Percentiles rank a stretch among this genome's conserved stretches.
These are phyloP conservation scores for Polygonum maritimum DNA, from an alignment of 148 eudicot genomes.

Conservation along the genomic window DNA sequence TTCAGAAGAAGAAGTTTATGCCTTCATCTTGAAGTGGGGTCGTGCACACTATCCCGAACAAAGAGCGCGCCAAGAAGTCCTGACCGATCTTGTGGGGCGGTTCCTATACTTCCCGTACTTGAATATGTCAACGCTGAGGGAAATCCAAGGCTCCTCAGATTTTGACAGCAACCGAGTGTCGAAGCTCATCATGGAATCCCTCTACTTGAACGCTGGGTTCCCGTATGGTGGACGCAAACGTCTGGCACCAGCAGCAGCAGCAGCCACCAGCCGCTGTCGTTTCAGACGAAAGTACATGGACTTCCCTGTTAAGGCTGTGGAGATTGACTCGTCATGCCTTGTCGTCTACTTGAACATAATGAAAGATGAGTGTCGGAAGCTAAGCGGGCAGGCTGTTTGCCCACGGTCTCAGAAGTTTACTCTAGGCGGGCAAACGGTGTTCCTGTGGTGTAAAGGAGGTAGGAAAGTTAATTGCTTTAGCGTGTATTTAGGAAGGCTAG, in stretches of 20 bases:
- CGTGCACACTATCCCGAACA: slow-evolving; percentile 49
- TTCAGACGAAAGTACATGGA: slow-evolving; percentile 56
- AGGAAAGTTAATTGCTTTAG: background rate
- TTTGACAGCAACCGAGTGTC: slow-evolving; percentile 71
- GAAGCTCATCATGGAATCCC: slow-evolving; percentile 72
- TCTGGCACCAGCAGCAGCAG: slow-evolving; percentile 53
- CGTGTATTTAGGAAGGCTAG: background rate
- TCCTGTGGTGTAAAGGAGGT: background rate
- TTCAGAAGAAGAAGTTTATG: slow-evolving; percentile 82
- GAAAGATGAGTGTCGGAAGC: background rate
- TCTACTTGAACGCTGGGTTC: slow-evolving; percentile 72
- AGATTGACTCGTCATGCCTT: background rate
- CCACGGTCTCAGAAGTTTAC: background rate
- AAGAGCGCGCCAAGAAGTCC: slow-evolving; percentile 63
- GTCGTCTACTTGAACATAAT: background rate
- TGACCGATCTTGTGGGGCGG: slow-evolving; percentile 55
- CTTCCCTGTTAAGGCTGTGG: slow-evolving; percentile 24
- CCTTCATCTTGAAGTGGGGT: slow-evolving; percentile 69
- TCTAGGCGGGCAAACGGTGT: background rate
- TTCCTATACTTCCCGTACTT: slow-evolving; percentile 68
- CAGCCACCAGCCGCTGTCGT: slow-evolving; percentile 68
- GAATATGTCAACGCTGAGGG: slow-evolving; percentile 65
- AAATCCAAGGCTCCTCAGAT: slow-evolving; percentile 60
- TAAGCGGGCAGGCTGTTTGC: background rate
- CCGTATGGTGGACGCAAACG: slow-evolving; percentile 62